Evolutionary conservation across 2,329 filamentous ascomycete species (phyloP).

Genomic region (Cryphonectria radicalis): DNA sequence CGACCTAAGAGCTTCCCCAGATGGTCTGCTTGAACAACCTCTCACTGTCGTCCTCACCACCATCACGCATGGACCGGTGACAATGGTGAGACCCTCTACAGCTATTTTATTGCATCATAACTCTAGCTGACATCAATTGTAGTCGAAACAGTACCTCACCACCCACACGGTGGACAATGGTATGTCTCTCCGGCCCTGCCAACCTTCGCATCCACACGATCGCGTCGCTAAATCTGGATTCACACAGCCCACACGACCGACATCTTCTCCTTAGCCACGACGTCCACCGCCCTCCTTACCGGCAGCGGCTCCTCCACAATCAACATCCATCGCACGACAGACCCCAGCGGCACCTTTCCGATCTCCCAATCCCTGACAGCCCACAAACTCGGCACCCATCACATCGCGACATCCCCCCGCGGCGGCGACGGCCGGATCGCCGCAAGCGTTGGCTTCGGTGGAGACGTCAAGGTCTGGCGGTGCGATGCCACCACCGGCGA

Average conservation of each 20-base stretch:
- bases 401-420: slow-evolving; percentile 69
- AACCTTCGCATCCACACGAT: slow-evolving; percentile 25
- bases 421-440: slow-evolving; percentile 68
- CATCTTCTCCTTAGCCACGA: slow-evolving; percentile 82
- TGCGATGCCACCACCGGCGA: slow-evolving; percentile 62
- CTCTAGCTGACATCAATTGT: slow-evolving; percentile 28
- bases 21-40: slow-evolving; percentile 27
- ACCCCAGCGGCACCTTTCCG: slow-evolving; percentile 65
- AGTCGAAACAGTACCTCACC: slow-evolving; percentile 99
- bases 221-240: slow-evolving; percentile 19
- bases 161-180: slow-evolving; percentile 88
- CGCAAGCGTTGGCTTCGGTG: slow-evolving; percentile 86
- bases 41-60: slow-evolving; percentile 30
- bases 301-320: slow-evolving; percentile 84
- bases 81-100: slow-evolving; percentile 41
- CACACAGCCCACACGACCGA: slow-evolving; percentile 76
- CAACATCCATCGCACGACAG: slow-evolving; percentile 75
- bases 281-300: slow-evolving; percentile 74
- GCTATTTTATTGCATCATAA: neutral
- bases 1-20: slow-evolving; percentile 20
- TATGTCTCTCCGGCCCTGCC: slow-evolving; percentile 43
- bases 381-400: slow-evolving; percentile 90
- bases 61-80: slow-evolving; percentile 42
- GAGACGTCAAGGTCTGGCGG: slow-evolving; percentile 85
- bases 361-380: slow-evolving; percentile 80